Base-by-base conservation (phyloP, 148 eudicot genomes). In the Spergularia bocconei region DNA sequence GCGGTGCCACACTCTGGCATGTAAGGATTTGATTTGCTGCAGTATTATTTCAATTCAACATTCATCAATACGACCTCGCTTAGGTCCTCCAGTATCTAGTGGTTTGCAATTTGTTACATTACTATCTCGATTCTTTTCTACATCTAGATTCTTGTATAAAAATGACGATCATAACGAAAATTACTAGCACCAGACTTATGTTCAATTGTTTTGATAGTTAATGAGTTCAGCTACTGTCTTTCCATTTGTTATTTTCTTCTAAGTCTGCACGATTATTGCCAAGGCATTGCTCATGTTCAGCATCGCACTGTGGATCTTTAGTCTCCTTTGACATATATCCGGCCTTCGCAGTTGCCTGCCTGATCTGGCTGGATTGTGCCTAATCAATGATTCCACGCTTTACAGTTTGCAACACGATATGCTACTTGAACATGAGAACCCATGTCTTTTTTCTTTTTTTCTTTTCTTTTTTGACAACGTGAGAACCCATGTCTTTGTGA, bases 111-210 rank as follows among this genome's bases (percentile, higher is more conserved):
- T 76, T 67, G 63, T 80, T 76, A 71, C 69, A 47, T 76, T 67
- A n/a, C 41, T 81, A 75, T 73, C 78, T 73, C 52, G 0, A 63
- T 77, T 77, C 80, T 77, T 77, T 77, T 76, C 61, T 62, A 67
- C 67, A 53, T 62, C 63, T 81, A 81, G 80, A 61, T 73, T 73
- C 71, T 68, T 68, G 71, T 81, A 79, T 81, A 81, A 72, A 81
- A 81, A 68, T 81, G 70, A 63, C 77, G 80, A 76, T 62, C 63
- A 73, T 73, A 63, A 69, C 14, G 60, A 64, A 60, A 39, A 19
- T 50, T 51, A 64, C 58, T 77, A 76, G 80, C 79, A 23, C n/a
- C 71, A 52, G 47, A 72, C 57, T 75, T 75, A 3, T 64, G 63
- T 19, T 15, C 1, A 25, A 14, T n/a, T 70, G 7, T 36, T 60